Conservation (phyloP, 441 rosid species). For the Pelargonium exstipulatum region DNA sequence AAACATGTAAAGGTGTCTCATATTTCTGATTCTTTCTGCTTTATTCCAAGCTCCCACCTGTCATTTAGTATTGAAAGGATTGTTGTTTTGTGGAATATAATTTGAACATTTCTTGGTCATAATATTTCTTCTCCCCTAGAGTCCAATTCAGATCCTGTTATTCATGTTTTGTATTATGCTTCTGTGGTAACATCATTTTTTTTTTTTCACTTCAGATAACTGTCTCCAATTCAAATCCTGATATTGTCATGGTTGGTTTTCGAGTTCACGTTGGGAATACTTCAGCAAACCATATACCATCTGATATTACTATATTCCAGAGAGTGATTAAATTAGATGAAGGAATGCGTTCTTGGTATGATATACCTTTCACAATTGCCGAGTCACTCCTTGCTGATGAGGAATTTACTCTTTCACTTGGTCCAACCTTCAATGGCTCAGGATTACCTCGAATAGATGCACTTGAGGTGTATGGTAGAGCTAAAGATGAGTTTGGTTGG, state of each 20-base stretch:
- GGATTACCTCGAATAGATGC: conserved; percentile 85
- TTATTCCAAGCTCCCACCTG: background rate
- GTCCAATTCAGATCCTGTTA: conserved; percentile 1
- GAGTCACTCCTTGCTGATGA: conserved; percentile 99
- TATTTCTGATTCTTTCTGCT: conserved; percentile 5
- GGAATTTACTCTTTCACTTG: conserved; percentile 81
- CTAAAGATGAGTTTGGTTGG: conserved; percentile 99
- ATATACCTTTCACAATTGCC: conserved; percentile 93
- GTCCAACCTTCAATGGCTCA: conserved; percentile 84
- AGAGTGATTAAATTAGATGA: conserved; percentile 95
- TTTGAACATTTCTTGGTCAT: background rate
- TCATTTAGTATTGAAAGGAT: background rate
- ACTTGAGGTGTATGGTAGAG: conserved; percentile 97
- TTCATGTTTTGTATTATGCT: background rate
- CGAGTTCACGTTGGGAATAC: conserved; percentile 94
- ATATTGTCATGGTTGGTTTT: conserved; percentile 97
- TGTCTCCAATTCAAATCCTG: conserved; percentile 92
- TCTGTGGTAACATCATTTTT: conserved; percentile 13
- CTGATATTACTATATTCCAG: conserved; percentile 85
- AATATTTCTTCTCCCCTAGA: background rate
- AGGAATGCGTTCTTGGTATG: conserved; percentile 98
- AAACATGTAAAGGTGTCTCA: background rate
- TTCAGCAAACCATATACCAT: conserved; percentile 92
- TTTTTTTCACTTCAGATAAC: conserved; percentile 55
- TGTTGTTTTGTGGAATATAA: conserved; percentile 1